Conservation (phyloP, 2,329 filamentous ascomycete species). For the Colletotrichum camelliae region DNA sequence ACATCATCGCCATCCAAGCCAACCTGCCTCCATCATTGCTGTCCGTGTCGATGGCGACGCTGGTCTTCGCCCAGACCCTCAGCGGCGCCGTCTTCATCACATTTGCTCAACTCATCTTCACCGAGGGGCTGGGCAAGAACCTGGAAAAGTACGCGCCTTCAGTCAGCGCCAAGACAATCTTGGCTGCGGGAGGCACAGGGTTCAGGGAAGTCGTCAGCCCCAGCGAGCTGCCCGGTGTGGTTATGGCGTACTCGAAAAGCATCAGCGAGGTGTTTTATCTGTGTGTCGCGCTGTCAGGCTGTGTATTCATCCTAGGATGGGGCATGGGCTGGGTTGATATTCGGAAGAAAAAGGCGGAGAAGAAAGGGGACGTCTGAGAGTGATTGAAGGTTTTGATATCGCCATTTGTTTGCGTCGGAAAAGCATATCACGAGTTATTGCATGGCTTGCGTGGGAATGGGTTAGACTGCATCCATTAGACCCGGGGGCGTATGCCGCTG, state of each 20-base stretch:
- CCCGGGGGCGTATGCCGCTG: background rate
- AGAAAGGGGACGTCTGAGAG: background rate
- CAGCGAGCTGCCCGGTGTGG: slow-evolving; percentile 36
- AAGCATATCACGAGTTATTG: background rate
- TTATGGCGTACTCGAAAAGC: slow-evolving; percentile 44
- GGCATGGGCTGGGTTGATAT: slow-evolving; percentile 54
- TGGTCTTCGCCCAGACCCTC: slow-evolving; percentile 46
- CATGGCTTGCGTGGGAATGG: background rate
- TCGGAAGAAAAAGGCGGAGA: slow-evolving; percentile 35
- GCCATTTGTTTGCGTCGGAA: background rate
- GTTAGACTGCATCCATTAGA: background rate
- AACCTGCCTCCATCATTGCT: slow-evolving; percentile 27
- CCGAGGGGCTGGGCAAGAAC: background rate
- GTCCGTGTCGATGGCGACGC: slow-evolving; percentile 31
- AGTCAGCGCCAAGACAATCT: slow-evolving; percentile 36
- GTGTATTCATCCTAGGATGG: slow-evolving; percentile 38
- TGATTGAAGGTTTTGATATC: background rate
- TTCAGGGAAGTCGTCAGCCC: slow-evolving; percentile 37
- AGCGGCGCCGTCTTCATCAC: slow-evolving; percentile 53
- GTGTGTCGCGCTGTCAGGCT: slow-evolving; percentile 33
- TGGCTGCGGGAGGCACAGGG: slow-evolving; percentile 47
- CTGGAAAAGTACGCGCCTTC: slow-evolving; percentile 27
- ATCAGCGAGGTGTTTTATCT: slow-evolving; percentile 34
- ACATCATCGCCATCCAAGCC: slow-evolving; percentile 34
- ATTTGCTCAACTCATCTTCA: slow-evolving; percentile 28